These are phyloP conservation scores for Ganoderma sp. DNA, from an alignment of 1,284 basidiomycete species.

Conservation along the genomic window DNA sequence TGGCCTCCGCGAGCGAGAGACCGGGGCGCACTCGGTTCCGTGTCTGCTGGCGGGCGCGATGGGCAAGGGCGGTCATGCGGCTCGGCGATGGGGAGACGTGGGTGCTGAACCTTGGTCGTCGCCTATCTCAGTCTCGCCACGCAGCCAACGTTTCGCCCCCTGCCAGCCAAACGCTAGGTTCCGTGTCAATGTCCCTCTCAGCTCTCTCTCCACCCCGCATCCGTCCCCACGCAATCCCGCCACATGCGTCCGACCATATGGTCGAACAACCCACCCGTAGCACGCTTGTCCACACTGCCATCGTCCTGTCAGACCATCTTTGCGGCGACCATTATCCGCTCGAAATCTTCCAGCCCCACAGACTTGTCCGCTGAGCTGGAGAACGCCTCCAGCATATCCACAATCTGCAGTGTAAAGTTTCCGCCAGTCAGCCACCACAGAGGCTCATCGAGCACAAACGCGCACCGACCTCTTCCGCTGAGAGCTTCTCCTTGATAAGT, in stretches of 20 bases:
- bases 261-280: neutral
- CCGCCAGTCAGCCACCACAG: neutral
- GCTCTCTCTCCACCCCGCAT: neutral
- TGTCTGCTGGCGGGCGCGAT: constrained; percentile 1
- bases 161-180: neutral
- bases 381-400: constrained; percentile 77
- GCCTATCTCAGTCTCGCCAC: neutral
- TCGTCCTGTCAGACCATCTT: constrained; percentile 45
- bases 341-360: constrained; percentile 70
- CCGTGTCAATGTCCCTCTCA: neutral
- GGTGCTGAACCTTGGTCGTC: neutral
- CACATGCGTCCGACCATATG: neutral
- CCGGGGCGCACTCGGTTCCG: neutral
- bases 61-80: neutral
- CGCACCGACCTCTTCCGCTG: constrained; percentile 65
- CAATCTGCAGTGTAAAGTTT: constrained; percentile 50
- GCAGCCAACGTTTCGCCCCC: neutral
- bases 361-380: constrained; percentile 70
- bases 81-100: neutral
- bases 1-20: neutral
- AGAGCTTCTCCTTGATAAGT: constrained; percentile 70
- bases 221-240: neutral
- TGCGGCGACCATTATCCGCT: constrained; percentile 70
- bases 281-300: neutral
- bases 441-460: neutral